Percentiles rank a stretch among this genome's conserved stretches.
Conservation (phyloP, 208 protist species). For the Trichomonas vaginalis region DNA sequence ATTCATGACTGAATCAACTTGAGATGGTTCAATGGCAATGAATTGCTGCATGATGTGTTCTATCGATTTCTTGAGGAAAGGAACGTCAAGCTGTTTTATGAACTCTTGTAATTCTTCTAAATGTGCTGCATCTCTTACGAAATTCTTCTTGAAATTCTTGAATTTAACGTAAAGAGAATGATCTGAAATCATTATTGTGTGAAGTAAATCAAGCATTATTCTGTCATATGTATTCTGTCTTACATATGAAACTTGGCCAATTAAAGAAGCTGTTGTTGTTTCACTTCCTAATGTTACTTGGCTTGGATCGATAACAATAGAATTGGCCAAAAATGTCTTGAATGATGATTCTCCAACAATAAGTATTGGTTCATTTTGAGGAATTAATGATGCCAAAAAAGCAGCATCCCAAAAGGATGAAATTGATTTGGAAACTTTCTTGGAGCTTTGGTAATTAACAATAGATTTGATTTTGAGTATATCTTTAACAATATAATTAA, state of each 20-base stretch:
- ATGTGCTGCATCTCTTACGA: not conserved
- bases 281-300: not conserved
- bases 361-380: not conserved
- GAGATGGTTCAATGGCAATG: not conserved
- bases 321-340: not conserved
- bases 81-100: not conserved
- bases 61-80: not conserved
- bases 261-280: not conserved
- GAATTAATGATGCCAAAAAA: not conserved
- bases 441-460: not conserved
- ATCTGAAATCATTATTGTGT: not conserved
- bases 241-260: not conserved
- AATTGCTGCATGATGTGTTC: too few species aligned
- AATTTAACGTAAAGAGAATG: not conserved
- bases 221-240: too few species aligned
- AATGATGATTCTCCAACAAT: not conserved
- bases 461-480: not conserved
- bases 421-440: not conserved
- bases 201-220: not conserved
- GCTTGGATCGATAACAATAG: not conserved
- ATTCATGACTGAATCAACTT: not conserved
- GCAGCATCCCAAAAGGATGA: not conserved
- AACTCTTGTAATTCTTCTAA: not conserved
- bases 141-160: not conserved
- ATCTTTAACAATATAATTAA: not conserved